A percentile compares a stretch with the other conserved stretches of the same genome.
phyloP scores from a whole-genome alignment of 2,329 filamentous ascomycete species.

The Fusarium ambrosium region DNA sequence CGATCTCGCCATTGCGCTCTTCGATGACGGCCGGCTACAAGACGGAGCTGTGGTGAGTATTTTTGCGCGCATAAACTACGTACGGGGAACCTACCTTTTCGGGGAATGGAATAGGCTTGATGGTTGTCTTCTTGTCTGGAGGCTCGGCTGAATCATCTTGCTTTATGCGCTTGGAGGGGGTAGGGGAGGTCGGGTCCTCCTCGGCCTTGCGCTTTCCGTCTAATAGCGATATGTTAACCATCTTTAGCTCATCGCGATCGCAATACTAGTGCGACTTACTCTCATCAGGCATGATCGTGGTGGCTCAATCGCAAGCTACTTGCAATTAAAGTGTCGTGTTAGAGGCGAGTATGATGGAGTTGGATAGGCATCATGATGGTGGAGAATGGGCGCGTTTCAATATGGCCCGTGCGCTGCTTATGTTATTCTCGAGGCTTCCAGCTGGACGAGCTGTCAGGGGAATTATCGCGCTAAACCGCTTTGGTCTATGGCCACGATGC shows the following conservation, averaged over 20 bases:
- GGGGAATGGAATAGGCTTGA: conserved; percentile 84
- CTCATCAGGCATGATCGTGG: conserved; percentile 44
- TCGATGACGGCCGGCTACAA: conserved; percentile 86
- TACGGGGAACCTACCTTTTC: conserved; percentile 75
- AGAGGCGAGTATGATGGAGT: conserved; percentile 29
- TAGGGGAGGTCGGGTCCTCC: conserved; percentile 73
- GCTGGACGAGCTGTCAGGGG: not conserved
- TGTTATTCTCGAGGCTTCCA: conserved; percentile 38
- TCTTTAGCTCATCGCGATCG: not conserved
- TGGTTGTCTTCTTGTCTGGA: conserved; percentile 62
- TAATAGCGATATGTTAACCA: conserved; percentile 42
- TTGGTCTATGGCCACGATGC: conserved; percentile 53
- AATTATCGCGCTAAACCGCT: conserved; percentile 48
- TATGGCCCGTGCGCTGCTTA: conserved; percentile 49
- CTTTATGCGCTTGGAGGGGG: conserved; percentile 76
- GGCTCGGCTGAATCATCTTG: conserved; percentile 53
- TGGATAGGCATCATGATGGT: conserved; percentile 39
- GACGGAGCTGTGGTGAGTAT: conserved; percentile 5
- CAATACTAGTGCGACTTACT: conserved; percentile 19
- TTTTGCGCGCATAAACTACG: not conserved
- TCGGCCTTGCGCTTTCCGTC: conserved; percentile 80
- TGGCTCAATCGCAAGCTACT: conserved; percentile 8
- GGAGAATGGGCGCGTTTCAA: conserved; percentile 39
- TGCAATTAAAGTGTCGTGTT: conserved; percentile 9
- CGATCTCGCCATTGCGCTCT: conserved; percentile 93